phyloP scores from a whole-genome alignment of 495 filamentous ascomycete genomes.

The Immersiella caudata region DNA sequence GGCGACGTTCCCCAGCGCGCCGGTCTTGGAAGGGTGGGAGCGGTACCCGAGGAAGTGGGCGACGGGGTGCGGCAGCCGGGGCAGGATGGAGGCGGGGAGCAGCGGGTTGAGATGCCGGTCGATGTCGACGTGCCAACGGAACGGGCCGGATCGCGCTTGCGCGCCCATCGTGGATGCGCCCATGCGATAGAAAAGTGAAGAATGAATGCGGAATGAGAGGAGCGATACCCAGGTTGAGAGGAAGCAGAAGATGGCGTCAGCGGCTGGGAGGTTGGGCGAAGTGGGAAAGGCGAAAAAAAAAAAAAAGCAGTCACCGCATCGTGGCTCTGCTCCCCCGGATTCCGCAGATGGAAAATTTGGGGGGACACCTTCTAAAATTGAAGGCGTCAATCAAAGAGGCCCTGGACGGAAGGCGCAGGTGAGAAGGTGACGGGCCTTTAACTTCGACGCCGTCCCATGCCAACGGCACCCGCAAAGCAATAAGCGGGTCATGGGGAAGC shows the following conservation, averaged over 20 bases:
- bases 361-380: not conserved
- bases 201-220: not conserved
- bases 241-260: not conserved
- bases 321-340: not conserved
- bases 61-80: conserved; percentile 49
- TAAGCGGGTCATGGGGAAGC: not conserved
- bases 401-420: not conserved
- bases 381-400: not conserved
- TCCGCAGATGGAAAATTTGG: not conserved
- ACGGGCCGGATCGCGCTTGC: conserved; percentile 15
- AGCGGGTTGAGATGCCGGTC: conserved; percentile 66
- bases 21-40: conserved; percentile 25
- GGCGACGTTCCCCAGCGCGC: conserved; percentile 51
- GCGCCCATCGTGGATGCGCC: not conserved
- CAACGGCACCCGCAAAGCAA: not conserved
- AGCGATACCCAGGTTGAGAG: not conserved
- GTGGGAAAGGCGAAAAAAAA: not conserved
- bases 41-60: conserved; percentile 59
- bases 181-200: not conserved
- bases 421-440: not conserved
- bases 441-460: conserved; percentile 3
- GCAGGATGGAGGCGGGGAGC: conserved; percentile 55
- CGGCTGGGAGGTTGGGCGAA: not conserved
- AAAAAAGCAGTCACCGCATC: not conserved
- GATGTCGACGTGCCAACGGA: conserved; percentile 62